A percentile compares a stretch with the other conserved stretches of the same genome.
Evolutionary conservation across 768 basidiomycete species (phyloP).

Genomic region (Pisolithus orientalis): DNA sequence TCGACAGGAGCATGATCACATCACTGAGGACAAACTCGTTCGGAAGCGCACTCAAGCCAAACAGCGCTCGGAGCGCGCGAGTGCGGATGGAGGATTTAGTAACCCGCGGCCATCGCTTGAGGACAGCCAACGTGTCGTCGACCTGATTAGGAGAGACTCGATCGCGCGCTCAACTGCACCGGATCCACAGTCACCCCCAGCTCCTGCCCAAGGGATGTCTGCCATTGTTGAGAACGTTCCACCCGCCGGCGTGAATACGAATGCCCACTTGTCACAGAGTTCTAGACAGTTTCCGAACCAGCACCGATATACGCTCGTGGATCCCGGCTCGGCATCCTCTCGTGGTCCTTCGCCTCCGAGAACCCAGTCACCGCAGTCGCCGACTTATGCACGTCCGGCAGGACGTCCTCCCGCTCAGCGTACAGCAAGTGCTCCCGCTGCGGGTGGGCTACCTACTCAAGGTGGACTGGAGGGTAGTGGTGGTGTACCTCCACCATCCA

Average conservation of each 20-base stretch:
- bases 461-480: constrained; percentile 4
- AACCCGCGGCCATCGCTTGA: constrained; percentile 15
- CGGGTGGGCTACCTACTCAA: constrained; percentile 10
- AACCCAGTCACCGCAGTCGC: constrained; percentile 13
- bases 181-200: constrained; percentile 6
- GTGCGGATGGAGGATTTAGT: constrained; percentile 7
- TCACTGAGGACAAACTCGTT: constrained; percentile 76
- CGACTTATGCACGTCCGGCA: constrained; percentile 18
- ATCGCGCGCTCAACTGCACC: constrained; percentile 15
- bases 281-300: constrained; percentile 28
- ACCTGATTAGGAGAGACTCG: constrained; percentile 50
- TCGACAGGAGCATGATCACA: constrained; percentile 70
- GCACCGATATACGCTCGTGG: constrained; percentile 44
- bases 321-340: constrained; percentile 27
- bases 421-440: constrained; percentile 9
- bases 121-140: constrained; percentile 43
- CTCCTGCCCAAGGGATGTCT: neutral
- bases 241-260: constrained; percentile 1
- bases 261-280: constrained; percentile 1
- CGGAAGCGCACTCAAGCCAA: constrained; percentile 74
- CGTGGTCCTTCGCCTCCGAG: constrained; percentile 8
- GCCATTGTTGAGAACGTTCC: constrained; percentile 13
- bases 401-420: constrained; percentile 30
- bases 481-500: constrained; percentile 2
- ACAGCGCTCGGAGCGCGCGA: constrained; percentile 38